phyloP scores from a whole-genome alignment of 148 eudicot genomes.

The Limonium bicolor region DNA sequence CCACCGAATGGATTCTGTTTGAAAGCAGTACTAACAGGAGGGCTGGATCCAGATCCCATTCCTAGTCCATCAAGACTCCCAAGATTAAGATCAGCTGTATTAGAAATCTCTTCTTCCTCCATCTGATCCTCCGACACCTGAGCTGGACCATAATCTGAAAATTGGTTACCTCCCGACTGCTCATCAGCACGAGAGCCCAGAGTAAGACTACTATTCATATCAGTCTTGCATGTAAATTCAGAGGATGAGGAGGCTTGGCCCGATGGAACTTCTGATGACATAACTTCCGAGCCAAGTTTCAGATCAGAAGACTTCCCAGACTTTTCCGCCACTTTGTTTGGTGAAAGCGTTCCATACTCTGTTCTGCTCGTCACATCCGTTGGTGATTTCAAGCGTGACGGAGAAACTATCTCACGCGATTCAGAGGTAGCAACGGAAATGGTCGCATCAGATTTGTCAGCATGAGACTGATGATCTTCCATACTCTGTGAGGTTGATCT shows the following conservation, averaged over 20 bases:
- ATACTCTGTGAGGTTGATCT: not conserved
- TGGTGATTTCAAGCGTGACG: slow-evolving; percentile 10
- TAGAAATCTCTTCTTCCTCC: slow-evolving; percentile 86
- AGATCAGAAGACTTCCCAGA: slow-evolving; percentile 8
- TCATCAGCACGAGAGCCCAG: slow-evolving; percentile 7
- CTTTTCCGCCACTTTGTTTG: slow-evolving; percentile 12
- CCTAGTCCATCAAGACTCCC: slow-evolving; percentile 79
- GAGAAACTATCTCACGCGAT: not conserved
- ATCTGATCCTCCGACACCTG: slow-evolving; percentile 71
- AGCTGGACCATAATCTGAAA: slow-evolving; percentile 5
- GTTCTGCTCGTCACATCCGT: slow-evolving; percentile 11
- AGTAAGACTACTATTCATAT: slow-evolving; percentile 11
- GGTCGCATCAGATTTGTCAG: slow-evolving; percentile 12
- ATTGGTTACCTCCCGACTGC: slow-evolving; percentile 13
- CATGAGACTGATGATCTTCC: slow-evolving; percentile 11
- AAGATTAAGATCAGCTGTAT: slow-evolving; percentile 28
- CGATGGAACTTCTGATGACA: slow-evolving; percentile 10
- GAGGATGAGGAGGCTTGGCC: slow-evolving; percentile 16
- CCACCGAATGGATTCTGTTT: slow-evolving; percentile 71
- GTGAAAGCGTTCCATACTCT: too few relatives aligned
- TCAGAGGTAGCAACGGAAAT: not conserved
- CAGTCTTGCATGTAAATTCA: slow-evolving; percentile 17
- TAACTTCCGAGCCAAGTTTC: slow-evolving; percentile 11
- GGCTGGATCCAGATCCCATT: slow-evolving; percentile 38
- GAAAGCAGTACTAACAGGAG: slow-evolving; percentile 17